phyloP scores from a whole-genome alignment of 768 basidiomycete species.

The Mycena belliarum region DNA sequence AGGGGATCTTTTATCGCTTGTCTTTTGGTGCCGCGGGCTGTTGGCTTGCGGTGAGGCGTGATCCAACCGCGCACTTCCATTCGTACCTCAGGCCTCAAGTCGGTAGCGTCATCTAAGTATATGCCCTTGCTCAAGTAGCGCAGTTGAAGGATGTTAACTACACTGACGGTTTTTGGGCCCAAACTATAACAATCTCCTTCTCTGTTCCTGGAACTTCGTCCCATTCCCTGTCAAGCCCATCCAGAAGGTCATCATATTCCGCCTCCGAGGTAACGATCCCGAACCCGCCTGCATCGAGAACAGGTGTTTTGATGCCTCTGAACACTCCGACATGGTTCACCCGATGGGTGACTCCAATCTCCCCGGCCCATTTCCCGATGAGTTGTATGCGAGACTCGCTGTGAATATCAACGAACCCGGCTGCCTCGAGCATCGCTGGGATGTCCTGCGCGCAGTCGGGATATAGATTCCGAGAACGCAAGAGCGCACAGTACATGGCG shows the following conservation, averaged over 20 bases:
- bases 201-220: constrained; percentile 22
- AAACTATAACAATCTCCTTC: constrained; percentile 21
- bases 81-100: too few species aligned
- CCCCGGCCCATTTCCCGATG: constrained; percentile 15
- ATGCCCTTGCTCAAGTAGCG: too few species aligned
- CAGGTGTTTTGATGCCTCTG: constrained; percentile 16
- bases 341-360: constrained; percentile 3
- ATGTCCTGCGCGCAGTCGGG: constrained; percentile 12
- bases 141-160: background rate
- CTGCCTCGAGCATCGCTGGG: constrained; percentile 17
- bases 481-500: constrained; percentile 4
- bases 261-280: constrained; percentile 14
- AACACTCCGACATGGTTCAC: constrained; percentile 8
- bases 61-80: too few species aligned
- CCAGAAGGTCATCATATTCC: constrained; percentile 18
- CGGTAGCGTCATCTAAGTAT: too few species aligned
- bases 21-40: too few species aligned
- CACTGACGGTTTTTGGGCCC: constrained; percentile 16
- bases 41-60: too few species aligned
- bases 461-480: constrained; percentile 7
- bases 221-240: constrained; percentile 17
- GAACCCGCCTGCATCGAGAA: constrained; percentile 13
- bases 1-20: background rate
- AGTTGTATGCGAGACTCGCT: constrained; percentile 17
- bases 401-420: constrained; percentile 20